Base-by-base conservation (phyloP, 306 rosid species). In the Sesbania bispinosa region DNA sequence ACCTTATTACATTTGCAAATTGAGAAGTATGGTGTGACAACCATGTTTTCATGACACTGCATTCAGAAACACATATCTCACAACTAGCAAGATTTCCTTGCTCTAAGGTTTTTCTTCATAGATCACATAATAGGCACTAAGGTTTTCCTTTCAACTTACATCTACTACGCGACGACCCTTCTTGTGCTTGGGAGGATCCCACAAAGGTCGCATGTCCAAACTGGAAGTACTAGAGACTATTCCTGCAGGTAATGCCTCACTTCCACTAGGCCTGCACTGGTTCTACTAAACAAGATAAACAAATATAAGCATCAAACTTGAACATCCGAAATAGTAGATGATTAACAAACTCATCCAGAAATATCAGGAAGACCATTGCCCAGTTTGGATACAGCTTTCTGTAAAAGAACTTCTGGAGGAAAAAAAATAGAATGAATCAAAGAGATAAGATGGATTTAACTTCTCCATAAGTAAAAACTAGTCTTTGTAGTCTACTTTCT, bases 161-260 rank as follows among this genome's bases (percentile, higher is more conserved):
- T 68, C 32, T 14, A 4, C 24, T 24, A 8, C 7, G 24, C 8
- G 57, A 33, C 35, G 57, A 50, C 10, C 51, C 52, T 23, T 74
- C 60, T 36, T 75, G 2, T 8, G n/a, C 20, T 2, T 23, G 1
- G 26, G 72, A 61, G 74, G 47, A 14, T 81, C 83, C 97, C 96
- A 89, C 30, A 94, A 45, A 11, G 85, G 88, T 69, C 82, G 78
- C 92, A 85, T 41, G 41, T 87, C 89, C 62, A 94, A 76, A 79
- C 84, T 75, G 2, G 97, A 81, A 74, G 90, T 89, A 65, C 62
- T 38, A 45, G 84, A 53, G 32, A 94, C 75, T 74, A 94, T 86
- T 32, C 92, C 98, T 67, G 46, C 59, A 50, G 98, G 98, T 68
- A 94, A 85, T 32, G 88, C 80, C 77, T 89, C 90, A 42, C 95